Conservation (phyloP, 2,329 filamentous ascomycete species). For the Chaetomiaceae sp. region DNA sequence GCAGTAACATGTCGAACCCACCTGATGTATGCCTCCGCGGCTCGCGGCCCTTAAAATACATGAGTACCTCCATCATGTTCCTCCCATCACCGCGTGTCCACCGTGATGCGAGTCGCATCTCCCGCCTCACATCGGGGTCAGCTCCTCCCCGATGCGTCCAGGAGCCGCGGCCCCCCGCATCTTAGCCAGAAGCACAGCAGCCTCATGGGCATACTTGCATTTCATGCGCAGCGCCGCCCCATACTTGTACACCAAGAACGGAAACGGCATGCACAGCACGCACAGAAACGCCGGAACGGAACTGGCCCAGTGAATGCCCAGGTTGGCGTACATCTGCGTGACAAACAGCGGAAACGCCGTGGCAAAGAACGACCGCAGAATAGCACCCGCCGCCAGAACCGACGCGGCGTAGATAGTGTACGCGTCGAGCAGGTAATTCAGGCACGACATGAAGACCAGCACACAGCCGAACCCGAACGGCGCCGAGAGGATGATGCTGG, state of each 20-base stretch:
- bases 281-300: slow-evolving; percentile 69
- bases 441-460: slow-evolving; percentile 58
- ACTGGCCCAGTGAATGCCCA: slow-evolving; percentile 71
- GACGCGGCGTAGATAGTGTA: slow-evolving; percentile 73
- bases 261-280: slow-evolving; percentile 64
- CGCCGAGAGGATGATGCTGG: slow-evolving; percentile 32
- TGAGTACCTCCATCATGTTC: too few relatives aligned
- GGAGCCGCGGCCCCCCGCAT: too few relatives aligned
- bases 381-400: slow-evolving; percentile 64
- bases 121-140: too few relatives aligned
- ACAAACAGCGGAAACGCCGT: slow-evolving; percentile 70
- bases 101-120: too few relatives aligned
- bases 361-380: slow-evolving; percentile 66
- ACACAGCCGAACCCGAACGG: slow-evolving; percentile 44
- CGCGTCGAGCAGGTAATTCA: slow-evolving; percentile 63
- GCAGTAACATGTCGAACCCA: too few relatives aligned
- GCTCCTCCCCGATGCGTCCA: too few relatives aligned
- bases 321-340: slow-evolving; percentile 47
- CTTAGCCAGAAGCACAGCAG: slow-evolving; percentile 24
- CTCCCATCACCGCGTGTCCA: too few relatives aligned
- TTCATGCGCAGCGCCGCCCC: slow-evolving; percentile 53
- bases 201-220: slow-evolving; percentile 65
- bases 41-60: too few relatives aligned
- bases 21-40: too few relatives aligned
- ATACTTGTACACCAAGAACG: slow-evolving; percentile 71